phyloP scores from a whole-genome alignment of 2,329 filamentous ascomycete genomes.

The Colletotrichum musicola region DNA sequence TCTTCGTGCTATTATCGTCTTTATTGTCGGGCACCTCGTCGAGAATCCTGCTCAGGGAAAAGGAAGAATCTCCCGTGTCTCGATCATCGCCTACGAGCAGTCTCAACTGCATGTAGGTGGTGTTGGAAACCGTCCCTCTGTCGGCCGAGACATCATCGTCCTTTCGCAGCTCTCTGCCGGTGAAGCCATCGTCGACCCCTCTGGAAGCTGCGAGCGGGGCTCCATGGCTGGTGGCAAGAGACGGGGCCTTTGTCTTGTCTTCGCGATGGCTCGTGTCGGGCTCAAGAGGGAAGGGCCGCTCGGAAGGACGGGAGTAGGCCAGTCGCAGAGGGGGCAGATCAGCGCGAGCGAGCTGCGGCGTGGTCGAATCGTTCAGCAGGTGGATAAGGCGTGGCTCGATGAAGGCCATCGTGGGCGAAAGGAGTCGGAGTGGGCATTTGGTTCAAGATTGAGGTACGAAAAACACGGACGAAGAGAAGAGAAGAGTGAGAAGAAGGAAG shows the following conservation, averaged over 20 bases:
- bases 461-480: slow-evolving; percentile 34
- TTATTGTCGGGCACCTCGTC: slow-evolving; percentile 57
- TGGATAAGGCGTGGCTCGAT: slow-evolving; percentile 77
- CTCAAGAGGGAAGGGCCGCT: slow-evolving; percentile 65
- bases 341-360: slow-evolving; percentile 61
- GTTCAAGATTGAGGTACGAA: slow-evolving; percentile 36
- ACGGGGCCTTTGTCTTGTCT: slow-evolving; percentile 48
- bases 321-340: slow-evolving; percentile 66
- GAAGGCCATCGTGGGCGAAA: slow-evolving; percentile 67
- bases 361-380: slow-evolving; percentile 69
- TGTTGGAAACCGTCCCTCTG: slow-evolving; percentile 15
- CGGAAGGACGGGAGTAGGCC: slow-evolving; percentile 57
- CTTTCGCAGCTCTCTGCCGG: slow-evolving; percentile 27
- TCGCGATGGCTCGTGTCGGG: slow-evolving; percentile 58
- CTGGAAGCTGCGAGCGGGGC: slow-evolving; percentile 26
- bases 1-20: slow-evolving; percentile 66
- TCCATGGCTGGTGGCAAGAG: slow-evolving; percentile 39
- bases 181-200: slow-evolving; percentile 31
- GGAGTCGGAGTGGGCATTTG: slow-evolving; percentile 52
- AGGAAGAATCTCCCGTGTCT: slow-evolving; percentile 54
- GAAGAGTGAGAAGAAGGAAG: slow-evolving; percentile 19
- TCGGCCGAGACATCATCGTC: slow-evolving; percentile 27
- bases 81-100: slow-evolving; percentile 54
- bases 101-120: slow-evolving; percentile 49
- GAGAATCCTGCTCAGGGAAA: slow-evolving; percentile 60